phyloP scores from a whole-genome alignment of 176 grass and related monocot genomes.

The Hyparrhenia diplandra region DNA sequence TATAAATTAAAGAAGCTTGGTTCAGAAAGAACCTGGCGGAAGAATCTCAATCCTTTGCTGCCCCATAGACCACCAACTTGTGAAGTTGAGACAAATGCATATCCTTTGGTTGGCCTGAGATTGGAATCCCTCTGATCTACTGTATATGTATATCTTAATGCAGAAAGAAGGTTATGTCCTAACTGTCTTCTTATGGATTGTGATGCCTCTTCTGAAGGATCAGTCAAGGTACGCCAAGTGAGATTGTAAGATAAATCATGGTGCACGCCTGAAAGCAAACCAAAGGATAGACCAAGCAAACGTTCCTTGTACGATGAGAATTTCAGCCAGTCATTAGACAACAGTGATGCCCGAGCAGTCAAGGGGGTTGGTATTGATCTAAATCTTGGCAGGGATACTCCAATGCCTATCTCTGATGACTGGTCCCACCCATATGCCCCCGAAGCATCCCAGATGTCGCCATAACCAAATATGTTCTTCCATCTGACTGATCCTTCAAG shows the following conservation, averaged over 20 bases:
- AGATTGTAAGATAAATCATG: slow-evolving; percentile 72
- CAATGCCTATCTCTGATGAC: slow-evolving; percentile 41
- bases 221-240: slow-evolving; percentile 54
- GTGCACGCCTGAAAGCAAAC: slow-evolving; percentile 54
- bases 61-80: slow-evolving; percentile 65
- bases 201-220: slow-evolving; percentile 54
- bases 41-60: slow-evolving; percentile 60
- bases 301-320: slow-evolving; percentile 75
- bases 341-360: slow-evolving; percentile 43
- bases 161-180: slow-evolving; percentile 70
- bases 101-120: slow-evolving; percentile 67
- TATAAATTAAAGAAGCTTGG: not conserved
- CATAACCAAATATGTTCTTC: slow-evolving; percentile 68
- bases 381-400: slow-evolving; percentile 56
- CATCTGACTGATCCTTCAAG: slow-evolving; percentile 54
- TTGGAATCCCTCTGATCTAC: slow-evolving; percentile 72
- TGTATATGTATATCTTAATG: slow-evolving; percentile 65
- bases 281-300: slow-evolving; percentile 52
- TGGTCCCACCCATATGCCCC: slow-evolving; percentile 59
- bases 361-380: slow-evolving; percentile 53
- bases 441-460: slow-evolving; percentile 73
- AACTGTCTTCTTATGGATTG: slow-evolving; percentile 64
- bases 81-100: slow-evolving; percentile 67
- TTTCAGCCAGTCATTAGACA: slow-evolving; percentile 61
- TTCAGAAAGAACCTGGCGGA: slow-evolving; percentile 50